A percentile compares a stretch with the other conserved stretches of the same genome.
These are phyloP conservation scores for Suhomyces maxii DNA, from an alignment of 1,139 yeast species.

Conservation along the genomic window DNA sequence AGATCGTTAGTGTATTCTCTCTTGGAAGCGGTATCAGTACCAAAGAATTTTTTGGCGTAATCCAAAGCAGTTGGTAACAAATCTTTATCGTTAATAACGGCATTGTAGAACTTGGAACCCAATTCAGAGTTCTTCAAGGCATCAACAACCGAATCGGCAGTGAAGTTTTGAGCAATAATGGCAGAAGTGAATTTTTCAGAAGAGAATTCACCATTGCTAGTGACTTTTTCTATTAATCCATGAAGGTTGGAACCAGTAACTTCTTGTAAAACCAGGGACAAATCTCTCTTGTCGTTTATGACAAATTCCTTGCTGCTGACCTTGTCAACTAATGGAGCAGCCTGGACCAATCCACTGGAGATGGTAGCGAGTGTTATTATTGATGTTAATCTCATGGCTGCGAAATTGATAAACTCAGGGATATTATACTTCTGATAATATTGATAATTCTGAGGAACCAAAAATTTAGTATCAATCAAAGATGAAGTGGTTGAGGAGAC, in stretches of 20 bases:
- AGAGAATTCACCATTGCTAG: slow-evolving; percentile 13
- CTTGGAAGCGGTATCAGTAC: background rate
- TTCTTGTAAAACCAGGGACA: slow-evolving; percentile 14
- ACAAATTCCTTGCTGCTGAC: slow-evolving; percentile 2
- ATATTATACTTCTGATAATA: background rate
- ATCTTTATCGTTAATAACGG: slow-evolving; percentile 25
- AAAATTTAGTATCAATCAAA: background rate
- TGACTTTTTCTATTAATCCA: slow-evolving; percentile 19
- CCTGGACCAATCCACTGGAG: slow-evolving; percentile 13
- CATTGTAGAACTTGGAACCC: slow-evolving; percentile 21
- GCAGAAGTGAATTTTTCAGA: slow-evolving; percentile 10
- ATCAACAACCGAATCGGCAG: slow-evolving; percentile 17
- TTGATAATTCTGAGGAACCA: too few relatives aligned
- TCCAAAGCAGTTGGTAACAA: slow-evolving; percentile 18
- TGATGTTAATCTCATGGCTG: slow-evolving; percentile 19
- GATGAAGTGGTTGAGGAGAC: background rate
- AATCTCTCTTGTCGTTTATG: slow-evolving; percentile 7
- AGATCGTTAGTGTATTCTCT: slow-evolving; percentile 2
- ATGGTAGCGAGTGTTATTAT: slow-evolving; percentile 18
- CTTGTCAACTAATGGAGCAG: slow-evolving; percentile 7
- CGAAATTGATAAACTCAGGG: slow-evolving; percentile 3
- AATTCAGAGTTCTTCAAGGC: slow-evolving; percentile 21
- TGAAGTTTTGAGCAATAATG: slow-evolving; percentile 20
- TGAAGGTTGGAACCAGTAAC: slow-evolving; percentile 17
- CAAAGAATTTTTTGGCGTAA: slow-evolving; percentile 21